phyloP scores from a whole-genome alignment of 2,329 filamentous ascomycete genomes.

The Paracorniculantispora psalliotae region DNA sequence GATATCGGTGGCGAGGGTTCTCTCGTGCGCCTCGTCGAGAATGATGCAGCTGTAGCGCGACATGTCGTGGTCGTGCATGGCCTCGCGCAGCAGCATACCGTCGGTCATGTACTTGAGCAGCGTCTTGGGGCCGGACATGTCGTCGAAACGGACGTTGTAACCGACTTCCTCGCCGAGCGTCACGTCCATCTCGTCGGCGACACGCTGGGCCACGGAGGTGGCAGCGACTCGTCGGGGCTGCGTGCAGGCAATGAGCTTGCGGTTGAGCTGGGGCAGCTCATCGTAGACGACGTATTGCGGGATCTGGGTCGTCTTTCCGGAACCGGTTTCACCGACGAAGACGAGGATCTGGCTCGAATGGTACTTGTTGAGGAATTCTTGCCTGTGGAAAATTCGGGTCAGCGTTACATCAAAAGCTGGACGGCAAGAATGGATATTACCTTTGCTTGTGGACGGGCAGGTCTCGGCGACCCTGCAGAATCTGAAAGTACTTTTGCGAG shows the following conservation, averaged over 20 bases:
- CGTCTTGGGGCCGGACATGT: constrained; percentile 82
- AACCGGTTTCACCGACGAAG: constrained; percentile 98
- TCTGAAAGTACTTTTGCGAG: constrained; percentile 82
- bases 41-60: constrained; percentile 95
- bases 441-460: constrained; percentile 90
- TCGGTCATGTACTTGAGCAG: constrained; percentile 99
- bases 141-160: constrained; percentile 98
- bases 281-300: constrained; percentile 98
- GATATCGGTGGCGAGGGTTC: constrained; percentile 94
- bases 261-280: constrained; percentile 79
- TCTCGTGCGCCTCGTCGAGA: constrained; percentile 96
- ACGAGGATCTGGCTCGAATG: constrained; percentile 94
- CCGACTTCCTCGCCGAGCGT: constrained; percentile 89
- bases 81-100: constrained; percentile 94
- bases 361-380: constrained; percentile 91
- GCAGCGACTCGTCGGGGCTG: constrained; percentile 96
- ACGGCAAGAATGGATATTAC: constrained; percentile 35
- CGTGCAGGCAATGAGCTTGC: constrained; percentile 93
- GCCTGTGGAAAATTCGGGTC: constrained; percentile 39
- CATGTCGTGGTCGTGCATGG: constrained; percentile 92
- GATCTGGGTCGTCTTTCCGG: constrained; percentile 98
- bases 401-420: neutral
- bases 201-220: constrained; percentile 98
- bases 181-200: constrained; percentile 94
- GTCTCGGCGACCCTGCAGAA: constrained; percentile 75